Evolutionary conservation across 495 filamentous ascomycete genomes (phyloP).

Genomic region (Aspergillus homomorphus): DNA sequence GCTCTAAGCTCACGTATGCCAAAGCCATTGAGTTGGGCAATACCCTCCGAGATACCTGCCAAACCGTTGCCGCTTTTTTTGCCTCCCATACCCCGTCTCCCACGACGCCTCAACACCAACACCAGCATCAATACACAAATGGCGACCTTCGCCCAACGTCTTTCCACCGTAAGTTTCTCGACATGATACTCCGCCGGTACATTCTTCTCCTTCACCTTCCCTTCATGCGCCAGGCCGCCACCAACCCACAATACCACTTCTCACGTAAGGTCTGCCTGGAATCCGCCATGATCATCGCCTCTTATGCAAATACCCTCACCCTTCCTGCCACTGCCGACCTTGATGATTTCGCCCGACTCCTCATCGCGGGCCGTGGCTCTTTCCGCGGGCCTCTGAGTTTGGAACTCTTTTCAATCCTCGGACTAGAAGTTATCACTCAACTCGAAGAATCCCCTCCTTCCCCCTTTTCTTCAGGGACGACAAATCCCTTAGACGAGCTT

Average conservation of each 20-base stretch:
- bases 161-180: conserved; percentile 29
- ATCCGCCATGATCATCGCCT: conserved; percentile 21
- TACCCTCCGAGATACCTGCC: conserved; percentile 15
- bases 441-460: conserved; percentile 18
- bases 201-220: conserved; percentile 43
- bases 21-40: conserved; percentile 23
- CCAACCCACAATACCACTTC: conserved; percentile 44
- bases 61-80: conserved; percentile 16
- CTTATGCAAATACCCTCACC: conserved; percentile 16
- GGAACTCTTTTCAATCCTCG: conserved; percentile 21
- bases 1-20: conserved; percentile 35
- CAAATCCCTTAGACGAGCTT: conserved; percentile 12
- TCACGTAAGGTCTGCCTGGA: conserved; percentile 49
- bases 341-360: conserved; percentile 16
- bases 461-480: neutral
- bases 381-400: conserved; percentile 25
- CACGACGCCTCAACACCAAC: conserved; percentile 1
- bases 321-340: conserved; percentile 4
- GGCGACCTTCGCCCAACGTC: conserved; percentile 10
- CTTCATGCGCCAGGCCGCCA: conserved; percentile 39
- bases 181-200: conserved; percentile 43
- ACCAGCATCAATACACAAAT: neutral
- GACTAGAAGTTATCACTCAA: conserved; percentile 24
- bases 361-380: conserved; percentile 12
- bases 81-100: neutral